Evolutionary conservation across 257 asterid species (phyloP), one percentile per base, ranked within the genome.

Genomic region (Ehretia macrophylla): DNA sequence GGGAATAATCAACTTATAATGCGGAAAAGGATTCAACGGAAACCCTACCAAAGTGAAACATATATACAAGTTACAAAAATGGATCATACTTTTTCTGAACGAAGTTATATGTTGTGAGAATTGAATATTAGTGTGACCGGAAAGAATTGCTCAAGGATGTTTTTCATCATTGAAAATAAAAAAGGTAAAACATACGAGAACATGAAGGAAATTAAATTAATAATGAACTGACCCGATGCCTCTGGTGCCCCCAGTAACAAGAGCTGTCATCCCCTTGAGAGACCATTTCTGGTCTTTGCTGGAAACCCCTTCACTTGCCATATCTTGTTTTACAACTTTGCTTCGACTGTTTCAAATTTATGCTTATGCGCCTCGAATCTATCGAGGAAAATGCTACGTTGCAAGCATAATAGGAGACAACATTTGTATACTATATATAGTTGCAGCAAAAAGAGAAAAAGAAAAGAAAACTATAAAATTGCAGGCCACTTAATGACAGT

Each of bases 191-290:
- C 18, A 16, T 20, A 11, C 6, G 8, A 5, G 1, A 16, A 14
- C 6, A 8, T 53, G 58, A 53, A 53, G 14, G 38, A 13, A 20
- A 20, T 10, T 10, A 11, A 22, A 0, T 53, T 11, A 4, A n/a
- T n/a, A n/a, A n/a, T n/a, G n/a, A 5, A 11, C 64, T 32, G 35
- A 66, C 71, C 71, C 71, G 4, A 66, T 58, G 17, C 71, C 71
- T 58, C 58, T 66, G 42, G 65, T 66, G 51, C 71, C 71, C 13
- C 71, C 71, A n/a, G 71, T 66, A 54, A 66, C 71, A 60, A 66
- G 65, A 56, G 71, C 71, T 37, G 71, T 49, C 71, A 58, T 58
- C 38, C 71, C 71, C 10, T 58, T 58, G 39, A 66, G 71, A 19
- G 71, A 66, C 71, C 71, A 66, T 58, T 58, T 66, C 14, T 12